phyloP scores from a whole-genome alignment of 2,329 filamentous ascomycete genomes.

The Penicillium sp. region DNA sequence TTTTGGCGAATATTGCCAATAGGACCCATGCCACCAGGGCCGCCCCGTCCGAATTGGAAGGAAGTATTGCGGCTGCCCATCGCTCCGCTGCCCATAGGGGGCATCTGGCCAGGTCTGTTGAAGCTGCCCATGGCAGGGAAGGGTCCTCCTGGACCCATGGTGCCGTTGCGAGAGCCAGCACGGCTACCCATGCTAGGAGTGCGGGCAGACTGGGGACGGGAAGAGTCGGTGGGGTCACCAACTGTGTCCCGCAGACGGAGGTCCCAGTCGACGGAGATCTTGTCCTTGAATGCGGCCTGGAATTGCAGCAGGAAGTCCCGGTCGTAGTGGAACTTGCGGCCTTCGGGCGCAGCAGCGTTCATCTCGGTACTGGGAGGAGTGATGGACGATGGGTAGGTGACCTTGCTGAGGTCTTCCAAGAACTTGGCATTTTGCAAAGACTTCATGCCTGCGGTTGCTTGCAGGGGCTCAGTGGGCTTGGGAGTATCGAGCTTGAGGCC shows the following conservation, averaged over 20 bases:
- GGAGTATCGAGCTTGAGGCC: slow-evolving; percentile 86
- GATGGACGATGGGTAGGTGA: slow-evolving; percentile 80
- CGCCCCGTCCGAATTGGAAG: slow-evolving; percentile 53
- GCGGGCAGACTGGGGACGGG: slow-evolving; percentile 57
- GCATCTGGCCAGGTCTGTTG: slow-evolving; percentile 59
- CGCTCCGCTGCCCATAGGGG: slow-evolving; percentile 70
- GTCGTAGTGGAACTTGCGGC: slow-evolving; percentile 89
- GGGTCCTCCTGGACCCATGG: not conserved
- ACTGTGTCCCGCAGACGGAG: slow-evolving; percentile 80
- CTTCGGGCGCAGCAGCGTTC: slow-evolving; percentile 70
- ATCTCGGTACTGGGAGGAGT: slow-evolving; percentile 87
- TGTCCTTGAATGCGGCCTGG: slow-evolving; percentile 93
- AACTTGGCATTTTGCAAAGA: slow-evolving; percentile 89
- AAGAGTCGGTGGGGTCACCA: slow-evolving; percentile 68
- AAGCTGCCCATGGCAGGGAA: slow-evolving; percentile 67
- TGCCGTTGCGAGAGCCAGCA: slow-evolving; percentile 49
- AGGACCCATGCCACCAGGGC: slow-evolving; percentile 60
- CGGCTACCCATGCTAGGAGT: slow-evolving; percentile 52
- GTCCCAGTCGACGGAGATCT: slow-evolving; percentile 92
- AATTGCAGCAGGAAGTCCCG: slow-evolving; percentile 95
- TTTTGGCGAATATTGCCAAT: slow-evolving; percentile 4
- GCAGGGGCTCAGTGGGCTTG: slow-evolving; percentile 83
- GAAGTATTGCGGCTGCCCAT: slow-evolving; percentile 42
- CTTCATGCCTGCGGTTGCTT: slow-evolving; percentile 91
- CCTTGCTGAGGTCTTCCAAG: slow-evolving; percentile 73